Conservation (phyloP, 2,329 filamentous ascomycete genomes). For the Magnaporthales sp. region DNA sequence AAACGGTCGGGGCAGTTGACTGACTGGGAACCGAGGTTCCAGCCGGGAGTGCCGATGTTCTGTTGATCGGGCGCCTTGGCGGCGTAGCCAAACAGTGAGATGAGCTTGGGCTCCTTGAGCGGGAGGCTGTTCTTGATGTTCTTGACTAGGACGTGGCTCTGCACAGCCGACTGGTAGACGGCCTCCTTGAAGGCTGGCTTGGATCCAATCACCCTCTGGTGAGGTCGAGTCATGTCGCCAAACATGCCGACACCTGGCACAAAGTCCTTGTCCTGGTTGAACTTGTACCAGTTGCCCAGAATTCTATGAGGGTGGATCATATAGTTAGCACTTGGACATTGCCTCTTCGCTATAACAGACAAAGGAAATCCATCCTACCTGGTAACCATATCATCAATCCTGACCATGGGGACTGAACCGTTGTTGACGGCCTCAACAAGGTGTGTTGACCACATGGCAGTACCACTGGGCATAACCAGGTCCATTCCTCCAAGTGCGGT, state of each 20-base stretch:
- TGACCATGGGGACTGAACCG: conserved; percentile 60
- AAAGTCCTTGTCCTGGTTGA: conserved; percentile 36
- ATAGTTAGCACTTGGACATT: background rate
- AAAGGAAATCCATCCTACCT: background rate
- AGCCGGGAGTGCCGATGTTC: conserved; percentile 57
- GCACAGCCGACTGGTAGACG: conserved; percentile 42
- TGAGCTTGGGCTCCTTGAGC: conserved; percentile 40
- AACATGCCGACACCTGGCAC: conserved; percentile 40
- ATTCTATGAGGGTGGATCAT: background rate
- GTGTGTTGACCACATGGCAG: conserved; percentile 44
- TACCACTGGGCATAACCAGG: conserved; percentile 54
- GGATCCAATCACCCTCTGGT: conserved; percentile 38
- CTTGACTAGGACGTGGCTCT: conserved; percentile 68
- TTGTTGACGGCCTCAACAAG: conserved; percentile 66
- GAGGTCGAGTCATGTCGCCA: conserved; percentile 43
- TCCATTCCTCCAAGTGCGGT: conserved; percentile 59
- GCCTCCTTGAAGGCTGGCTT: conserved; percentile 29
- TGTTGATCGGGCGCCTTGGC: conserved; percentile 41
- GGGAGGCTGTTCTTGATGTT: conserved; percentile 57
- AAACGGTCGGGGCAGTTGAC: conserved; percentile 27
- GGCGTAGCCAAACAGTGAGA: conserved; percentile 50
- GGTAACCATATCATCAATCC: conserved; percentile 58
- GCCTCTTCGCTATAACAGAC: background rate
- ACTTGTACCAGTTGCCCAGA: conserved; percentile 50
- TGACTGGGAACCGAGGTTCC: conserved; percentile 44